Conservation (phyloP, 345 rosid genomes). For the Melastoma malabathricum region DNA sequence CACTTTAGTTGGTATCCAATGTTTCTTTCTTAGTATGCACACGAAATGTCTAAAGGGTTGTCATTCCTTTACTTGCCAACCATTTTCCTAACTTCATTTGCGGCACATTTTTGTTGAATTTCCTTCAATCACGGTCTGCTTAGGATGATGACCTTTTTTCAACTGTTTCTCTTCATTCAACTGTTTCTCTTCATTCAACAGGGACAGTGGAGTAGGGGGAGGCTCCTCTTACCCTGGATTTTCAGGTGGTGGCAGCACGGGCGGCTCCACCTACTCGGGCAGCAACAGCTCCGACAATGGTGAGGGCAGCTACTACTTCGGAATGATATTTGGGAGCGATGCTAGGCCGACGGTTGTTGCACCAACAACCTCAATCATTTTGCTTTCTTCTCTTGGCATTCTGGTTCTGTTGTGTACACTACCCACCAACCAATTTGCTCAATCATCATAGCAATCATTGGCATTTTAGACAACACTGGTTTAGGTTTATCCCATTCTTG, state of each 20-base stretch:
- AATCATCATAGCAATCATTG: constrained; percentile 22
- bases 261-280: constrained; percentile 6
- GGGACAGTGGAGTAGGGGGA: constrained; percentile 26
- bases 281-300: constrained; percentile 13
- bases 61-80: background rate
- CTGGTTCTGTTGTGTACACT: constrained; percentile 24
- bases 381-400: constrained; percentile 29
- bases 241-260: constrained; percentile 19
- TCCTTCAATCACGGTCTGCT: background rate
- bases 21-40: too few species aligned
- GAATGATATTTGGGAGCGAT: constrained; percentile 64
- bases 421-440: constrained; percentile 19
- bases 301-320: constrained; percentile 28
- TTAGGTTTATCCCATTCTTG: background rate
- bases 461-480: constrained; percentile 12
- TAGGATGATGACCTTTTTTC: background rate
- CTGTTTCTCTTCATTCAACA: constrained; percentile 1
- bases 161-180: background rate
- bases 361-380: constrained; percentile 16
- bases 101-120: too few species aligned
- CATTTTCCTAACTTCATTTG: background rate
- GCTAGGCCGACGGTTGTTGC: constrained; percentile 14
- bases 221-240: constrained; percentile 35
- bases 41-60: background rate
- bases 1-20: too few species aligned